Percentiles rank a stretch among this genome's conserved stretches.
Conservation (phyloP, 129 eudicot genomes). For the Escallonia herrerae region DNA sequence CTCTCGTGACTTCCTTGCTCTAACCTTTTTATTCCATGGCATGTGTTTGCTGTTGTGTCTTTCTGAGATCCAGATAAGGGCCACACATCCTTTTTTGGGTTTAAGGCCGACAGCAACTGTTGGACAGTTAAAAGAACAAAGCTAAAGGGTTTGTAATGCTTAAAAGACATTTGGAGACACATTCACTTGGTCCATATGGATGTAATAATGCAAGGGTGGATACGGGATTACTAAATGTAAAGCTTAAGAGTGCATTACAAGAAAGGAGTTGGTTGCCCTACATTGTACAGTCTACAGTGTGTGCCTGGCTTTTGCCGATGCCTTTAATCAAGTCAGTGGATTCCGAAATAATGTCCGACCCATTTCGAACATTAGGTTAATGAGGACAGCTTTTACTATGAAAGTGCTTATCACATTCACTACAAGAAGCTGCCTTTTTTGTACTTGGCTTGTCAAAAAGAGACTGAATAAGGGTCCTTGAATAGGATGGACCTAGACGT, state of each 20-base stretch:
- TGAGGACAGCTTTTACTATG: not conserved
- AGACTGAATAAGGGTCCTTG: conserved; percentile 9
- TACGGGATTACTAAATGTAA: not conserved
- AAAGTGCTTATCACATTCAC: not conserved
- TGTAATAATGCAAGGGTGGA: conserved; percentile 8
- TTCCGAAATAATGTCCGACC: not conserved
- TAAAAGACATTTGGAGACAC: not conserved
- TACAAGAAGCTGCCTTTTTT: not conserved
- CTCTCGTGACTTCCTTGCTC: not conserved
- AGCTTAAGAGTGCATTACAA: not conserved
- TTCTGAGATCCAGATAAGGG: conserved; percentile 6
- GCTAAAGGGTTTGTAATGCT: not conserved
- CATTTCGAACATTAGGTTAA: not conserved
- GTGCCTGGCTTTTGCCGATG: no score
- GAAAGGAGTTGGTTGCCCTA: no score
- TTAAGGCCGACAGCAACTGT: conserved; percentile 19
- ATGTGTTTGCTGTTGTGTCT: conserved; percentile 9
- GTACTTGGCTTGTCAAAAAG: conserved; percentile 17
- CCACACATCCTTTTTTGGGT: not conserved
- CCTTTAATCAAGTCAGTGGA: not conserved
- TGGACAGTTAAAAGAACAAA: conserved; percentile 1
- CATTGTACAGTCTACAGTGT: no score
- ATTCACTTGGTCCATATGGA: conserved; percentile 19
- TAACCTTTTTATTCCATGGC: not conserved
- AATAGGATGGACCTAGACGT: conserved; percentile 10